These are phyloP conservation scores for Boechera stricta DNA, from an alignment of 345 rosid species.

Conservation along the genomic window DNA sequence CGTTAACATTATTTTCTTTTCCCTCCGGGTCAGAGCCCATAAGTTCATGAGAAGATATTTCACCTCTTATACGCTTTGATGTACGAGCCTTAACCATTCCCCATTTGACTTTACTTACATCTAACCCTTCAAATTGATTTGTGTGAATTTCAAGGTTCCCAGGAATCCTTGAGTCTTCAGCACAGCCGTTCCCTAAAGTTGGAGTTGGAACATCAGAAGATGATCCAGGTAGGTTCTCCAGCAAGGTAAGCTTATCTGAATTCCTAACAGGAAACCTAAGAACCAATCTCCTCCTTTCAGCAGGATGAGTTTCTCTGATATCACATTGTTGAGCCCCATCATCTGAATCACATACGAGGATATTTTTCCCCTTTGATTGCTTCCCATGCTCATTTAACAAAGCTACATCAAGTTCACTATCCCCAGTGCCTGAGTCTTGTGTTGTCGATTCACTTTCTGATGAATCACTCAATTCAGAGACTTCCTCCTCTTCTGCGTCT, in stretches of 20 bases:
- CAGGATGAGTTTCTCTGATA: slow-evolving; percentile 54
- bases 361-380: slow-evolving; percentile 73
- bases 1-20: slow-evolving; percentile 45
- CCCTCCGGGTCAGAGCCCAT: slow-evolving; percentile 45
- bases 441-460: slow-evolving; percentile 74
- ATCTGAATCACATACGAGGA: slow-evolving; percentile 58
- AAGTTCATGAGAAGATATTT: slow-evolving; percentile 49
- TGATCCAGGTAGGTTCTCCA: slow-evolving; percentile 53
- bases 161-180: slow-evolving; percentile 39
- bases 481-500: slow-evolving; percentile 74
- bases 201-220: slow-evolving; percentile 51
- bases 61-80: slow-evolving; percentile 68
- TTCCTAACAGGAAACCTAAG: slow-evolving; percentile 72
- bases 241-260: slow-evolving; percentile 54
- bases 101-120: slow-evolving; percentile 74
- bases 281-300: slow-evolving; percentile 73
- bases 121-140: slow-evolving; percentile 53
- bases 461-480: slow-evolving; percentile 62
- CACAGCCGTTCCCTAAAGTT: slow-evolving; percentile 44
- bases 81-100: slow-evolving; percentile 86
- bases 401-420: slow-evolving; percentile 69
- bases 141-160: slow-evolving; percentile 48
- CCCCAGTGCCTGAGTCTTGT: slow-evolving; percentile 62
- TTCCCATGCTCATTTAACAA: slow-evolving; percentile 57
- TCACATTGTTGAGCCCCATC: slow-evolving; percentile 48